Percentiles rank a stretch among this genome's conserved stretches.
These are phyloP conservation scores for Ophiosphaerella narmari DNA, from an alignment of 2,329 filamentous ascomycete species.

Conservation along the genomic window DNA sequence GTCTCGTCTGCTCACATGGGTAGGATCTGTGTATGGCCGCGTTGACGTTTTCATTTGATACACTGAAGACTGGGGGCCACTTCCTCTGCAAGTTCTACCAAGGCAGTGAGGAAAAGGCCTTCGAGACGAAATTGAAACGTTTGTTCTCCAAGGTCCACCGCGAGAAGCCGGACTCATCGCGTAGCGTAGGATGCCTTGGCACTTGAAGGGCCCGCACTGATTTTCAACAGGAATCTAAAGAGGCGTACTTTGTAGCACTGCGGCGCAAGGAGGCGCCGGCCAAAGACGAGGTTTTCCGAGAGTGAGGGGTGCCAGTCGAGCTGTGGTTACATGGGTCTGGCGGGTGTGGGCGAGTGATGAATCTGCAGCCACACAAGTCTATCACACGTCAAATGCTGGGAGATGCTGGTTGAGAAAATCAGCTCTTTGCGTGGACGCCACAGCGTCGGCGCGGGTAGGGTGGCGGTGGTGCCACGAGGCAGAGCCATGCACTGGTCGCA, in stretches of 20 bases:
- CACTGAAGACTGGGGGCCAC: constrained; percentile 78
- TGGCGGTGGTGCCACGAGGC: no score
- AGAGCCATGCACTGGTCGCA: no score
- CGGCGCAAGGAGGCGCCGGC: constrained; percentile 63
- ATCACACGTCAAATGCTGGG: constrained; percentile 20
- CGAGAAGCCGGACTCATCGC: constrained; percentile 90
- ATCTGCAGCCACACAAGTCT: constrained; percentile 23
- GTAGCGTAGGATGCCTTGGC: constrained; percentile 63
- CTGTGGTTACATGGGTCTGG: background rate
- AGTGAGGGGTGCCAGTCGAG: constrained; percentile 13
- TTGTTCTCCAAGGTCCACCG: constrained; percentile 81
- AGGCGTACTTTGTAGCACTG: constrained; percentile 84
- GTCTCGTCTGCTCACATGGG: constrained; percentile 7
- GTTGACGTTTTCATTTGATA: constrained; percentile 82
- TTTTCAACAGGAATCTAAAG: constrained; percentile 71
- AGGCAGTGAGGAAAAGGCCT: constrained; percentile 78
- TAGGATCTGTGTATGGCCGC: constrained; percentile 91
- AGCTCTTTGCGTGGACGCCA: constrained; percentile 13
- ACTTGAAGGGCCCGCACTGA: constrained; percentile 7
- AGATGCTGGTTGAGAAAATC: constrained; percentile 6
- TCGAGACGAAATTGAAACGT: constrained; percentile 75
- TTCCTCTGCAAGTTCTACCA: constrained; percentile 99
- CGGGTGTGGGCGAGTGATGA: background rate
- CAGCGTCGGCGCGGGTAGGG: constrained; percentile 12
- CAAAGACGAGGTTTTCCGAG: constrained; percentile 52